Base-by-base conservation (phyloP, 768 basidiomycete species). In the Piloderma croceum region DNA sequence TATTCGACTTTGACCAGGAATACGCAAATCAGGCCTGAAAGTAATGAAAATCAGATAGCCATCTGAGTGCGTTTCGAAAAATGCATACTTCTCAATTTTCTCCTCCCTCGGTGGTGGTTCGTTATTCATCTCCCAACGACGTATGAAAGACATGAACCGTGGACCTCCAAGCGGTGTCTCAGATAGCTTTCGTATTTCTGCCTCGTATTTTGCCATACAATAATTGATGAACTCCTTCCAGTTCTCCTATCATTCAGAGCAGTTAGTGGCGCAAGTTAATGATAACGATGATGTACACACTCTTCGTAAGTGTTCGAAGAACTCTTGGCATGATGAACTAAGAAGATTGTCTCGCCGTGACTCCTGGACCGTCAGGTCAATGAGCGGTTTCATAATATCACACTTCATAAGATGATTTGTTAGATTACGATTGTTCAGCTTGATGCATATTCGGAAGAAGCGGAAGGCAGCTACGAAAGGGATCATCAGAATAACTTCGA, bases 311-410 rank as follows among this genome's bases (percentile, higher is more conserved):
- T 78, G 75, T 52, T 99, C 96, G 53, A 98, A 92, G 47, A 88
- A 86, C 59, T 98, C 96, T 60, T 96, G 84, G 69, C 91, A 97
- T 27, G 92, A 90, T 52, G 91, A 92, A 52, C 84, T 88, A 40
- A 99, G 68, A 45, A 99, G 73, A 63, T 93, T 99, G 60, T 99
- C 96, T 43, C 89, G 73, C 39, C 73, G 68, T 24, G 86, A 84
- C 62, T 96, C 93, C 45, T 77, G 76, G 21, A 83, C 56, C n/a
- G 90, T 83, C 44, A 96, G 66, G 45, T 90, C 83, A 42, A 97
- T 66, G 40, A 97, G 79, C 2, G 91, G 86, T 48, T 78, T 75
- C 48, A 97, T 65, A 20, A 92, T 68, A 54, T 93, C 90, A 47
- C 86, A 71, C 65, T 94, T 93, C 58, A 83, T 77, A 41, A 97